These are phyloP conservation scores for Crithidia mellificae DNA, from an alignment of 208 protist species.

Conservation along the genomic window DNA sequence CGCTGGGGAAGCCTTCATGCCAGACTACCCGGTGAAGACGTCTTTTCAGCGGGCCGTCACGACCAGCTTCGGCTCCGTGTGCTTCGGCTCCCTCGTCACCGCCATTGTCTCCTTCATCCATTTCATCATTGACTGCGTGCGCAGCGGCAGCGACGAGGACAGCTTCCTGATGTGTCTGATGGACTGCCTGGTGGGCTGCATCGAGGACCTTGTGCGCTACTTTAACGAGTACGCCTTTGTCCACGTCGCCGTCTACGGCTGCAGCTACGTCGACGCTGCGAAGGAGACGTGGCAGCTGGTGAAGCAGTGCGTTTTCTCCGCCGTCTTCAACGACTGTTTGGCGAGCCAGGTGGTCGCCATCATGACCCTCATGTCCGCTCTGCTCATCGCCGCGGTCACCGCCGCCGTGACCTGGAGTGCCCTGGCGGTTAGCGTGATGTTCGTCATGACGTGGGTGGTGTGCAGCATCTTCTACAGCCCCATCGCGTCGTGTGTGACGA, in stretches of 20 bases:
- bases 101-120: conserved; percentile 67
- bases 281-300: conserved; percentile 69
- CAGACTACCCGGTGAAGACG: conserved; percentile 42
- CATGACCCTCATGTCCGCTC: conserved; percentile 34
- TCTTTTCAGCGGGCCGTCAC: conserved; percentile 74
- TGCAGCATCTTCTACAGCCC: conserved; percentile 47
- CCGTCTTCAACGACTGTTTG: conserved; percentile 83
- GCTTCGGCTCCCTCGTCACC: conserved; percentile 84
- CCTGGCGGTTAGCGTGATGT: conserved; percentile 27
- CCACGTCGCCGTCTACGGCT: conserved; percentile 90
- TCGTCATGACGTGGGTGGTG: conserved; percentile 56
- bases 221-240: conserved; percentile 92
- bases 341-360: conserved; percentile 41
- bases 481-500: conserved; percentile 65
- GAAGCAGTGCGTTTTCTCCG: conserved; percentile 66
- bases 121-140: conserved; percentile 39
- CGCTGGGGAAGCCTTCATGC: conserved; percentile 58
- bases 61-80: conserved; percentile 88
- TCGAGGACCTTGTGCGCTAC: conserved; percentile 72
- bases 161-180: conserved; percentile 60
- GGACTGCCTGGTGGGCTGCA: conserved; percentile 49
- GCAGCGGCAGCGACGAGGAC: conserved; percentile 24
- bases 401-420: conserved; percentile 30
- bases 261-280: conserved; percentile 76
- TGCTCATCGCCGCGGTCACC: conserved; percentile 31